Evolutionary conservation across 306 rosid species (phyloP).

Genomic region (Adenanthera pavonina): DNA sequence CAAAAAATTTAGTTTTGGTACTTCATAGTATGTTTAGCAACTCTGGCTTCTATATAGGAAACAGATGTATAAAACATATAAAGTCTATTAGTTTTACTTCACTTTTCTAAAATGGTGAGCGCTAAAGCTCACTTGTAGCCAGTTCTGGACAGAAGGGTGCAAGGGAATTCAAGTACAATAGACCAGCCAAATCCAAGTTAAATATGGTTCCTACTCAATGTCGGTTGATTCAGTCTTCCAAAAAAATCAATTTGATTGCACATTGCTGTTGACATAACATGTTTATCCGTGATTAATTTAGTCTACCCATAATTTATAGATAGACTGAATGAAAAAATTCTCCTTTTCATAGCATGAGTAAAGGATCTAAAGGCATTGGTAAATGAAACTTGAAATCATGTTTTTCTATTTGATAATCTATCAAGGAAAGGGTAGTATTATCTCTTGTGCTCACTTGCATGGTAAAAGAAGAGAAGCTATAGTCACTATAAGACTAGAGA

Average conservation of each 20-base stretch:
- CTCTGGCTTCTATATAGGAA: neutral
- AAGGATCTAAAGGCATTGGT: neutral
- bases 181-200: neutral
- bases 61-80: neutral
- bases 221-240: neutral
- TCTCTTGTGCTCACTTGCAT: conserved; percentile 15
- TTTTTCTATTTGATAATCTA: neutral
- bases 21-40: neutral
- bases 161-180: neutral
- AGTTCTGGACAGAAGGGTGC: neutral
- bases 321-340: no score
- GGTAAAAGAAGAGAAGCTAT: conserved; percentile 4
- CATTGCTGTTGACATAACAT: neutral
- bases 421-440: neutral
- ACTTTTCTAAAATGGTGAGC: neutral
- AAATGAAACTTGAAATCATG: no score
- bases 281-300: no score
- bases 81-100: neutral
- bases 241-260: neutral
- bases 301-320: no score
- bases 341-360: neutral
- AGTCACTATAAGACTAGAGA: neutral
- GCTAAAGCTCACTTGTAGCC: neutral
- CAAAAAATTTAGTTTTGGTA: neutral
- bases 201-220: neutral